Conservation (phyloP, 208 protist genomes). For the Trypanosoma scelopori region DNA sequence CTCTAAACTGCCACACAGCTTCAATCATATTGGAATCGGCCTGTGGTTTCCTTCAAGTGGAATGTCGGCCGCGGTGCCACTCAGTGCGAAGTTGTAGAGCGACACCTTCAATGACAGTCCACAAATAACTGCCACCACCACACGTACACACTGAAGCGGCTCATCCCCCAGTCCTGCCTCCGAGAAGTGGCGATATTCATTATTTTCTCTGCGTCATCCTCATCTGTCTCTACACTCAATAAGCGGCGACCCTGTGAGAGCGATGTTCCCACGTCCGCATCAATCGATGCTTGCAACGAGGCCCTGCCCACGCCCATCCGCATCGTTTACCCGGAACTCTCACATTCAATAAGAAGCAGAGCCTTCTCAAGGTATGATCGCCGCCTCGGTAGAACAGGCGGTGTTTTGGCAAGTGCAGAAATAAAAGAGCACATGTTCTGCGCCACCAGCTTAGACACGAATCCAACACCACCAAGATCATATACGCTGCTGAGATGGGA, state of each 20-base stretch:
- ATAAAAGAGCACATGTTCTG: conserved; percentile 19
- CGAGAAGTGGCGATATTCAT: neutral
- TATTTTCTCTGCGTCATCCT: neutral
- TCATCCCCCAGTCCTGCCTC: neutral
- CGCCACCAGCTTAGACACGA: conserved; percentile 13
- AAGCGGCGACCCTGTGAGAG: neutral
- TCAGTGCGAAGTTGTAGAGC: neutral
- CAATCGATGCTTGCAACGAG: conserved; percentile 4
- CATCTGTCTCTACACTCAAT: neutral
- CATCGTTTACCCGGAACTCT: conserved; percentile 12
- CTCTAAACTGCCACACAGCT: neutral
- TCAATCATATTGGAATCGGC: neutral
- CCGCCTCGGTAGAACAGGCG: neutral
- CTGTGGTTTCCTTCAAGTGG: neutral
- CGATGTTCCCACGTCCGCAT: conserved; percentile 1
- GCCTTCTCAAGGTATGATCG: conserved; percentile 18
- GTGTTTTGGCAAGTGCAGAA: neutral
- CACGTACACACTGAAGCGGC: neutral
- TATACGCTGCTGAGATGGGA: neutral
- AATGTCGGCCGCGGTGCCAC: too few species aligned
- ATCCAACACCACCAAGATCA: neutral
- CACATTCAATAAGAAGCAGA: conserved; percentile 10
- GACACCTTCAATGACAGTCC: neutral
- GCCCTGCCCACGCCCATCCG: neutral
- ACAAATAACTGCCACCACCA: neutral